Percentiles rank a stretch among this genome's conserved stretches.
Evolutionary conservation across 2,329 filamentous ascomycete genomes (phyloP).

Genomic region (Alternaria triticimaculans): DNA sequence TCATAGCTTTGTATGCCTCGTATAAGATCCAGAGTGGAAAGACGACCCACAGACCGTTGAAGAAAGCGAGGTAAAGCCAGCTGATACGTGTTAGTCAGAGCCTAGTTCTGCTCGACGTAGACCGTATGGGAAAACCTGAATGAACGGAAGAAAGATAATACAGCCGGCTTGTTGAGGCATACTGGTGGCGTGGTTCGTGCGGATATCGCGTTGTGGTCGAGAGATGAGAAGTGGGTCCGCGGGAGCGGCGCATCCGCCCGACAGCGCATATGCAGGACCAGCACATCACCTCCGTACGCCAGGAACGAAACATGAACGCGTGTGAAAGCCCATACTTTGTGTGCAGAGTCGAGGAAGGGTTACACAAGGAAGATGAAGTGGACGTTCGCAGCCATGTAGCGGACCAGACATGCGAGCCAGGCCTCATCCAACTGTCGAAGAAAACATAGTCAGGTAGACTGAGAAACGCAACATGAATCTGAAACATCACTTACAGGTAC

Average conservation of each 20-base stretch:
- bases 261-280: constrained; percentile 25
- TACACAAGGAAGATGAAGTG: background rate
- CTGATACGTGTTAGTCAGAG: constrained; percentile 26
- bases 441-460: background rate
- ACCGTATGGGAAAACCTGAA: background rate
- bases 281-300: constrained; percentile 10
- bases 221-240: constrained; percentile 24
- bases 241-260: constrained; percentile 12
- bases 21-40: constrained; percentile 65
- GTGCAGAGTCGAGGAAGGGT: background rate
- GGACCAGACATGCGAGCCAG: background rate
- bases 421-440: background rate
- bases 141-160: background rate
- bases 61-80: constrained; percentile 69
- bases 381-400: background rate
- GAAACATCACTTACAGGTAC: constrained; percentile 55
- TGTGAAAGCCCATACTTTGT: background rate
- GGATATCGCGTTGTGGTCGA: background rate
- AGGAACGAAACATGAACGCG: constrained; percentile 5
- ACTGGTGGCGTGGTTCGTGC: background rate
- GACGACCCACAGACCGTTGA: constrained; percentile 69
- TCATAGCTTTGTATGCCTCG: constrained; percentile 58
- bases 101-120: background rate
- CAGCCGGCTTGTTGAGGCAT: background rate
- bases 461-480: background rate